Evolutionary conservation across 2,329 filamentous ascomycete species (phyloP).

Genomic region (Sphaerulina vaccinii): DNA sequence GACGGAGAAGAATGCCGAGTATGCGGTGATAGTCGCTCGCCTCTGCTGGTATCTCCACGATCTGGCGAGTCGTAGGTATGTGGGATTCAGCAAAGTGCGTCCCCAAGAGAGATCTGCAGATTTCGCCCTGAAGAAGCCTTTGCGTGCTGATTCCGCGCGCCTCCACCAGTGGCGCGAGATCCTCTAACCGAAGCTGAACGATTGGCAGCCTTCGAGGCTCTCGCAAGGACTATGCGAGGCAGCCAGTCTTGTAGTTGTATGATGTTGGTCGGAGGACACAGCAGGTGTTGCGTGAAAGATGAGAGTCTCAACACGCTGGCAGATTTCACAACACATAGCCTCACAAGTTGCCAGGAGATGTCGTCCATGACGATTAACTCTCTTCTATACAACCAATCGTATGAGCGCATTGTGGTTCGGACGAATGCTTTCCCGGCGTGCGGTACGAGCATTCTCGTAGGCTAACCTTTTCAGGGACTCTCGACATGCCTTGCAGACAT

Average conservation of each 20-base stretch:
- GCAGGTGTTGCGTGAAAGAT: background rate
- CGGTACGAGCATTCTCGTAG: background rate
- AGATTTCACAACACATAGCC: background rate
- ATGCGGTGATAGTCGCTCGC: background rate
- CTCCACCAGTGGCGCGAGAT: too few species aligned
- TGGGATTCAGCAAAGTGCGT: background rate
- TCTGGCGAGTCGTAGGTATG: background rate
- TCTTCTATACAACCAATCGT: background rate
- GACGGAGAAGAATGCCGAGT: slow-evolving; percentile 8
- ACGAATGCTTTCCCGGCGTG: background rate
- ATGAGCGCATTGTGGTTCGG: background rate
- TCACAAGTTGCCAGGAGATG: background rate
- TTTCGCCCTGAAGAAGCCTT: background rate
- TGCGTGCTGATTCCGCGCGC: background rate
- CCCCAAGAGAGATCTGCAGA: background rate
- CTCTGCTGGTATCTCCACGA: slow-evolving; percentile 3
- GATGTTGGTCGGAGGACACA: too few species aligned
- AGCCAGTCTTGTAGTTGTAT: too few species aligned
- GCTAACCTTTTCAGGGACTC: background rate
- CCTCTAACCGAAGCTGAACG: too few species aligned
- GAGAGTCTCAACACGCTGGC: background rate
- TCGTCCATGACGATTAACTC: background rate
- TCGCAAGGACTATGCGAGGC: too few species aligned
- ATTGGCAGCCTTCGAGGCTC: too few species aligned
- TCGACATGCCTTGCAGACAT: background rate